phyloP scores from a whole-genome alignment of 768 basidiomycete genomes.

The Galerina marginata region DNA sequence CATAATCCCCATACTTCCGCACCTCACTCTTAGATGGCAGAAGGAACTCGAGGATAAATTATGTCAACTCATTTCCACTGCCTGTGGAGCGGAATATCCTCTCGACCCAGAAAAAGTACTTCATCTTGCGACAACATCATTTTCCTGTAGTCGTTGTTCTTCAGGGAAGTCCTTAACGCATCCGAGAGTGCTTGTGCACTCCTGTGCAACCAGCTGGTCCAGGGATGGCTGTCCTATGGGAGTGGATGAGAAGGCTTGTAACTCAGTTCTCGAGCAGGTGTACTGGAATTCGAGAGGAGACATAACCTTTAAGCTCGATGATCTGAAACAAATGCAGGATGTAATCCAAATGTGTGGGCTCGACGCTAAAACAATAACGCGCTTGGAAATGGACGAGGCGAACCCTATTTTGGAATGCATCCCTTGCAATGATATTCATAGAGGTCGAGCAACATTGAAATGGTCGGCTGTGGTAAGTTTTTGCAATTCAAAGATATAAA shows the following conservation, averaged over 20 bases:
- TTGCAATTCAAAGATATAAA: background rate
- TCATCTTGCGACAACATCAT: slow-evolving; percentile 32
- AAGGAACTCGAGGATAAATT: background rate
- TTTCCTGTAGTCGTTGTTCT: slow-evolving; percentile 11
- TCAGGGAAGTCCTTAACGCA: slow-evolving; percentile 1
- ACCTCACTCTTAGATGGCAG: slow-evolving; percentile 2
- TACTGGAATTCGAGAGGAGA: slow-evolving; percentile 10
- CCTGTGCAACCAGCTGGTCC: background rate
- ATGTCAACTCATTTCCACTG: background rate
- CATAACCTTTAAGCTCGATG: background rate
- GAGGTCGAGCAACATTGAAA: slow-evolving; percentile 17
- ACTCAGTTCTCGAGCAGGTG: background rate
- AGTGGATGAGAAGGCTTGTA: background rate
- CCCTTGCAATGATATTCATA: slow-evolving; percentile 7
- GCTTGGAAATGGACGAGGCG: slow-evolving; percentile 27
- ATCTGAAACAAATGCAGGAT: background rate
- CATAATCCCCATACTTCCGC: background rate
- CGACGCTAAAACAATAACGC: slow-evolving; percentile 29
- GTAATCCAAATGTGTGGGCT: slow-evolving; percentile 26
- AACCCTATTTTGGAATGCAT: slow-evolving; percentile 25
- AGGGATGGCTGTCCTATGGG: background rate
- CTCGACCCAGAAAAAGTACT: slow-evolving; percentile 17
- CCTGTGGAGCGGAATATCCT: background rate
- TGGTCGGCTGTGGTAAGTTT: slow-evolving; percentile 19
- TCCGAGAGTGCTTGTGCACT: slow-evolving; percentile 14